These are phyloP conservation scores for Astrephomene gubernaculifera DNA, from an alignment of 139 green algal genomes.

Conservation along the genomic window DNA sequence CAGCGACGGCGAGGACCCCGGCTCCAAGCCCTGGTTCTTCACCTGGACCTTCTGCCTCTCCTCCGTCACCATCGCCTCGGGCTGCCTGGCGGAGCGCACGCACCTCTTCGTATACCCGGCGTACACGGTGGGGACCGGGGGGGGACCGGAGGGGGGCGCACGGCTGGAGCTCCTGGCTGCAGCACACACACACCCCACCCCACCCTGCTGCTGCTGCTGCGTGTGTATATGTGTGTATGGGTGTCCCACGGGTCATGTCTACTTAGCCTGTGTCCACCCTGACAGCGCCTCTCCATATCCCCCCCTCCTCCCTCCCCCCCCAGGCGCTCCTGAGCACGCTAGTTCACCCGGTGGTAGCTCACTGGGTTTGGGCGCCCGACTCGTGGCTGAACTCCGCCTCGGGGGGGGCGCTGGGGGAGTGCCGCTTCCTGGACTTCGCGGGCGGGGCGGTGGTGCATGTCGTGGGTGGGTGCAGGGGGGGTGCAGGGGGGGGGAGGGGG, in stretches of 20 bases:
- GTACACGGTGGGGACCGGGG: not conserved
- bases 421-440: conserved; percentile 63
- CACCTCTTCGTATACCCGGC: conserved; percentile 52
- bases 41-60: conserved; percentile 57
- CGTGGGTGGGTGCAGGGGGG: not conserved
- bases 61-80: conserved; percentile 52
- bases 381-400: conserved; percentile 38
- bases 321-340: conserved; percentile 25
- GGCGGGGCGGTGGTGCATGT: conserved; percentile 59
- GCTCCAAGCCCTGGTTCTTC: conserved; percentile 61
- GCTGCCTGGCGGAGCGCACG: conserved; percentile 61
- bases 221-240: too few relatives aligned
- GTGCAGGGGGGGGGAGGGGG: not conserved
- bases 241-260: too few relatives aligned
- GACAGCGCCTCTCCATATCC: too few relatives aligned
- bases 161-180: too few relatives aligned
- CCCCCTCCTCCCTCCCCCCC: not conserved
- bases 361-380: conserved; percentile 53
- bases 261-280: too few relatives aligned
- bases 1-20: conserved; percentile 4
- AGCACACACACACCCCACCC: too few relatives aligned
- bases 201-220: too few relatives aligned
- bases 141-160: too few relatives aligned
- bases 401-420: not conserved
- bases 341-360: conserved; percentile 54